Conservation (phyloP, 1,284 basidiomycete species). For the Sporisorium graminicola region DNA sequence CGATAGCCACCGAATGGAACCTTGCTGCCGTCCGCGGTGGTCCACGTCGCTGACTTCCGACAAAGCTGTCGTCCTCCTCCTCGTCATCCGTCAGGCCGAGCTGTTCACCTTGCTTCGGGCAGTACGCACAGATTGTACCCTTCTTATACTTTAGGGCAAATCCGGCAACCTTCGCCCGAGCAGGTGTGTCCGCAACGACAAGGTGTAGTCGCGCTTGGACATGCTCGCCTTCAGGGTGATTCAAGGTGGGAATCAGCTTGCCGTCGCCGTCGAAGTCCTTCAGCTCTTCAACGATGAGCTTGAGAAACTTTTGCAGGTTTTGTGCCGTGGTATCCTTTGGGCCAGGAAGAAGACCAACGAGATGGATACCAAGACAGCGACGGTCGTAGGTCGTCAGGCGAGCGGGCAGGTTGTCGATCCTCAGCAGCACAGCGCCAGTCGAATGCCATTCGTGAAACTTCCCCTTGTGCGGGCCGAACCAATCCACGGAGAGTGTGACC, state of each 20-base stretch:
- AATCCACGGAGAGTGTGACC: constrained; percentile 17
- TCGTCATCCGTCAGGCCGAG: background rate
- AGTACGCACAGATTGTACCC: background rate
- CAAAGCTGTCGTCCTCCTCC: background rate
- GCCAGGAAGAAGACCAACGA: constrained; percentile 9
- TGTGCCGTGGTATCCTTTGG: background rate
- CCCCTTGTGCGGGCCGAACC: constrained; percentile 12
- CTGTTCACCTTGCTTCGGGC: too few relatives aligned
- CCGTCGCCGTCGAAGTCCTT: background rate
- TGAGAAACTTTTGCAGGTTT: background rate
- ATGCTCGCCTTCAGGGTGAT: background rate
- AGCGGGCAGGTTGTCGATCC: constrained; percentile 9
- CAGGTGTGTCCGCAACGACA: constrained; percentile 7
- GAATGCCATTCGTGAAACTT: background rate
- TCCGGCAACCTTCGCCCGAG: constrained; percentile 5
- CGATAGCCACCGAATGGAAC: background rate
- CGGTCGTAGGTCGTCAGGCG: background rate
- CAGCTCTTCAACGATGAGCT: constrained; percentile 10
- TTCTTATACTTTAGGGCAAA: background rate
- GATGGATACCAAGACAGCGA: constrained; percentile 3
- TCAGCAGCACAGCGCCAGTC: constrained; percentile 4
- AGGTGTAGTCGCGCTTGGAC: constrained; percentile 2
- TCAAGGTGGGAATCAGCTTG: background rate
- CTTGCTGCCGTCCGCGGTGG: background rate
- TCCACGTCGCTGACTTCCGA: background rate